phyloP scores from a whole-genome alignment of 2,329 filamentous ascomycete genomes.

The Podosphaera fusca region DNA sequence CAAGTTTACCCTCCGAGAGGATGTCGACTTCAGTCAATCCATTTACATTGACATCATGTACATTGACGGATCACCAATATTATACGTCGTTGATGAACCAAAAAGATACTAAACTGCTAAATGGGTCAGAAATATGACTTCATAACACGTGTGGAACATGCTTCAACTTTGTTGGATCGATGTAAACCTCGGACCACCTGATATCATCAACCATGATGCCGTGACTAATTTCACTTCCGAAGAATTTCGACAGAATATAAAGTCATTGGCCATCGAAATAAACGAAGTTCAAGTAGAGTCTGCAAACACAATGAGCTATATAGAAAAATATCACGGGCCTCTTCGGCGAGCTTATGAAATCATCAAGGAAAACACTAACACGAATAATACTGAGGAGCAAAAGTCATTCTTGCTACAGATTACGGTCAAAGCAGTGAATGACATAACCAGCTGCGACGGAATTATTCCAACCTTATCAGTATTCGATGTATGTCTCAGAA shows the following conservation, averaged over 20 bases:
- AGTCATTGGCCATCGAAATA: neutral
- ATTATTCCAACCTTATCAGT: neutral
- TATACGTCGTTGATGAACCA: constrained; percentile 1
- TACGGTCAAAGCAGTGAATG: neutral
- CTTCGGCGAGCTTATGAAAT: neutral
- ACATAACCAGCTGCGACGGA: neutral
- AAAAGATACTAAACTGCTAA: neutral
- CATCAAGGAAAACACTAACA: neutral
- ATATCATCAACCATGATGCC: neutral
- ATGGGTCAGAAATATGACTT: neutral
- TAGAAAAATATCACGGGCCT: neutral
- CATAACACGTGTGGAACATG: neutral
- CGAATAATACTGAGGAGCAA: neutral
- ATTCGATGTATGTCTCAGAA: neutral
- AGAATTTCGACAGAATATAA: neutral
- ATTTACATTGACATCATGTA: constrained; percentile 2
- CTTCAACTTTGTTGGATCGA: neutral
- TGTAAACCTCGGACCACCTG: neutral
- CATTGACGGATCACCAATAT: neutral
- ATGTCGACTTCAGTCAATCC: constrained; percentile 1
- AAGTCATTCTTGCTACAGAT: neutral
- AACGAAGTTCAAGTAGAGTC: neutral
- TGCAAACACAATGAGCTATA: neutral
- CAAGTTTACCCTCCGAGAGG: neutral
- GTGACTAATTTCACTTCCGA: constrained; percentile 2